Conservation (phyloP, 2,329 filamentous ascomycete genomes). For the Tolypocladium cylindrosporum region DNA sequence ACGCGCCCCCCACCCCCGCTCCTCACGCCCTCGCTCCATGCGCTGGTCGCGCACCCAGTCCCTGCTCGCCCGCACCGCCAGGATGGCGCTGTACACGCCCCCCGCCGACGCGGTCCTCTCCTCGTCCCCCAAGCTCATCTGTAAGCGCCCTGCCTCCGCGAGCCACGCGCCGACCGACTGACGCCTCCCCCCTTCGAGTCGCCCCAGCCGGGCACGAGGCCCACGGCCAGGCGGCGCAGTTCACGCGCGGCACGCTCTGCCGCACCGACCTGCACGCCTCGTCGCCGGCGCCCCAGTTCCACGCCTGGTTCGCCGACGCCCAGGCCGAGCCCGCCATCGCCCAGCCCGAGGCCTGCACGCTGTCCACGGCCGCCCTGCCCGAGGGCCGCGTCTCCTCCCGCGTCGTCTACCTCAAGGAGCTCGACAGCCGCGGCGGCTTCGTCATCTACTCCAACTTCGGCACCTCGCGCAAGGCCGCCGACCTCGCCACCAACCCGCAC, state of each 20-base stretch:
- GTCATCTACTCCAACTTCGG: slow-evolving; percentile 92
- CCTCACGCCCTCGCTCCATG: not conserved
- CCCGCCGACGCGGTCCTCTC: slow-evolving; percentile 17
- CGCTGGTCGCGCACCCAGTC: not conserved
- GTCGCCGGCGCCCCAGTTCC: slow-evolving; percentile 74
- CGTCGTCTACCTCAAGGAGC: slow-evolving; percentile 90
- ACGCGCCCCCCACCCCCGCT: no score
- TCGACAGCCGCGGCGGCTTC: slow-evolving; percentile 66
- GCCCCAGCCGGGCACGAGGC: slow-evolving; percentile 51
- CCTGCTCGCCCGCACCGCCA: slow-evolving; percentile 14
- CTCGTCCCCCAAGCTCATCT: slow-evolving; percentile 32
- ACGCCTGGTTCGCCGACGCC: slow-evolving; percentile 77
- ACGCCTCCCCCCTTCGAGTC: slow-evolving; percentile 27
- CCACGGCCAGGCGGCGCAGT: slow-evolving; percentile 63
- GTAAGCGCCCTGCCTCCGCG: slow-evolving; percentile 16
- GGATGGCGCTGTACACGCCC: slow-evolving; percentile 34
- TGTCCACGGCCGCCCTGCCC: slow-evolving; percentile 77
- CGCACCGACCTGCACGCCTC: slow-evolving; percentile 47
- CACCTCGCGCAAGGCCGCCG: slow-evolving; percentile 58
- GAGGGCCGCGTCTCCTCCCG: slow-evolving; percentile 77
- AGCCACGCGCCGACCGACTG: no score
- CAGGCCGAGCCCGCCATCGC: slow-evolving; percentile 44
- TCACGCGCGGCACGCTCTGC: slow-evolving; percentile 53
- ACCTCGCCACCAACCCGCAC: slow-evolving; percentile 64
- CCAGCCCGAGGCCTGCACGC: slow-evolving; percentile 79